phyloP scores from a whole-genome alignment of 768 basidiomycete species.

The Amanita jacksonii region DNA sequence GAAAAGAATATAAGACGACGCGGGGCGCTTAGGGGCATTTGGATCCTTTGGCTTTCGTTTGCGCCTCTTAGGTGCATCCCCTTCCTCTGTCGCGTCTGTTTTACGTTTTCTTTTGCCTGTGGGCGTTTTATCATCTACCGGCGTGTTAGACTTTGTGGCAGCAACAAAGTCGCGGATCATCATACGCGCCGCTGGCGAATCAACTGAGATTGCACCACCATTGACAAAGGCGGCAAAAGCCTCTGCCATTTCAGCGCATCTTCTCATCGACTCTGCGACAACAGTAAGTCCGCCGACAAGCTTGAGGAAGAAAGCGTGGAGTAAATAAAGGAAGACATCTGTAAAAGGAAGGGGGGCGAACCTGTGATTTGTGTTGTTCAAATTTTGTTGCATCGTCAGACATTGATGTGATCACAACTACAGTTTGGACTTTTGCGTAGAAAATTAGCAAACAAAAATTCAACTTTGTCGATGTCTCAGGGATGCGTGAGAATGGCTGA shows the following conservation, averaged over 20 bases:
- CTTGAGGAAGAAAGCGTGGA: slow-evolving; percentile 23
- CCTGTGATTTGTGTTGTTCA: slow-evolving; percentile 26
- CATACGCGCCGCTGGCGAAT: slow-evolving; percentile 14
- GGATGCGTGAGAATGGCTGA: slow-evolving; percentile 29
- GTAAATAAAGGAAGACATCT: slow-evolving; percentile 7
- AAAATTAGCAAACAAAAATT: slow-evolving; percentile 10
- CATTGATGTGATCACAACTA: slow-evolving; percentile 14
- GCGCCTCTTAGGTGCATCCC: slow-evolving; percentile 39
- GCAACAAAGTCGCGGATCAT: slow-evolving; percentile 14
- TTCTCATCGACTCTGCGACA: slow-evolving; percentile 56
- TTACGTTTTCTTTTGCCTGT: slow-evolving; percentile 45
- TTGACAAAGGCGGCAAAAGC: slow-evolving; percentile 43
- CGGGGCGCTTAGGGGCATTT: slow-evolving; percentile 88
- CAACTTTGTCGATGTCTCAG: slow-evolving; percentile 21
- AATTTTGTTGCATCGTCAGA: slow-evolving; percentile 20
- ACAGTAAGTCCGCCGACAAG: slow-evolving; percentile 43
- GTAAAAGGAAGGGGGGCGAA: slow-evolving; percentile 12
- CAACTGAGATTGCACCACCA: slow-evolving; percentile 22
- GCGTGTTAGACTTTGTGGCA: slow-evolving; percentile 5
- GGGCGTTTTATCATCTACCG: slow-evolving; percentile 7
- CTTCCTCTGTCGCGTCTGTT: slow-evolving; percentile 29
- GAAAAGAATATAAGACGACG: slow-evolving; percentile 89
- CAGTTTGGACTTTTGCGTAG: too few species aligned
- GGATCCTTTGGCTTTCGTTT: slow-evolving; percentile 76
- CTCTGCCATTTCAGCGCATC: slow-evolving; percentile 52